Base-by-base conservation (phyloP, 495 filamentous ascomycete genomes). In the Pseudoneurospora amorphoporcata region DNA sequence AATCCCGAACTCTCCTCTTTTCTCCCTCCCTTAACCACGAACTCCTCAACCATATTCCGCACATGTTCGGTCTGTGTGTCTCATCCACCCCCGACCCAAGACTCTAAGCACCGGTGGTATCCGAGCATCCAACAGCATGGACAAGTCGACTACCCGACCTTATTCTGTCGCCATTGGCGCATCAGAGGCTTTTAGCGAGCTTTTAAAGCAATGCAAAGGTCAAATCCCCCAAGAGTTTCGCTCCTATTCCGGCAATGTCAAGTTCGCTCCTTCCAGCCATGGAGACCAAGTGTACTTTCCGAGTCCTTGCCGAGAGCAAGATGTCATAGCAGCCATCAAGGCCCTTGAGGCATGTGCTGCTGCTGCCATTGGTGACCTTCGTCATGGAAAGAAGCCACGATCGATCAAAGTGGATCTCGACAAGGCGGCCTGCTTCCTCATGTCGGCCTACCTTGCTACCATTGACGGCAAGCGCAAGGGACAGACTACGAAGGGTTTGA, bases 361-460 rank as follows among this genome's bases (percentile, higher is more conserved):
- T 6, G 89, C 88, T 19, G 87, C 87, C 6, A 86, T 94, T 73
- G 89, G 87, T 16, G 83, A 90, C 77, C 77, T 92, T 68, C 84
- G 85, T 14, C 86, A 84, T 72, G 85, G 84, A 38, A 37, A 45
- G 42, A 73, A 69, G 8, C 45, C 71, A 32, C 73, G 82, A 71
- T 78, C 80, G 70, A 87, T 92, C 39, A 84, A 80, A 39, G 84
- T 93, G 35, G 88, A 87, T 71, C 78, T 91, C 61, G 91, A 92
- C 75, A 85, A 84, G 74, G 86, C 90, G 5, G 86, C 89, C 9
- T 87, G 87, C 29, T 92, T 93, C 75, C 82, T 91, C 37, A 91
- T 91, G 79, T 89, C 90, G 73, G 88, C 90, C 4, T 93, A 93
- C 75, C 82, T 94, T 76, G 88, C 90, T 23, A 91, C 88, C 72